Base-by-base conservation (phyloP, 2,329 filamentous ascomycete species). In the Cordyceps javanica region DNA sequence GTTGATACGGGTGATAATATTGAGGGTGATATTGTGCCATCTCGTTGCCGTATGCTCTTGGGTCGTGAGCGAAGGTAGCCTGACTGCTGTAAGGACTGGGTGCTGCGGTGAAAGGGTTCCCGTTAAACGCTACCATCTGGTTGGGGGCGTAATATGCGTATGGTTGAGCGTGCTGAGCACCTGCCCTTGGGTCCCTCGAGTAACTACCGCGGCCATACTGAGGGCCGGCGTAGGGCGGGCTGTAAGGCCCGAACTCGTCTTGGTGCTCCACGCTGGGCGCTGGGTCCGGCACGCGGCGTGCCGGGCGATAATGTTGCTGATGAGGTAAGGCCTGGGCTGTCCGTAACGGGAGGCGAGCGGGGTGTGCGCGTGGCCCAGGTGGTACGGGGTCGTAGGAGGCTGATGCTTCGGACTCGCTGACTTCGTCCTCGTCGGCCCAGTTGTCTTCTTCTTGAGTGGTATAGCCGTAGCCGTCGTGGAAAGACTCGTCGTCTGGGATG, bases 231-330 rank as follows among this genome's bases (percentile, higher is more conserved):
- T 66, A 67, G 19, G n/a, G 16, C 28, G 67, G 70, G 72, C 74
- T 78, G 76, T 72, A 75, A 64, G 66, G 70, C 61, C 74, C 71
- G 67, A 80, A 86, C n/a, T 89, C 84, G 25, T 89, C 84, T 21
- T 77, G 77, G 36, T 81, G 81, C 69, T 88, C 87, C 75, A 82
- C 77, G 69, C 80, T 88, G 75, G 83, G 82, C 57, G 82, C 76
- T 62, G 79, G 76, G 61, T 75, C 75, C 62, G 81, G 79, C 64
- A 63, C 62, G 55, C 62, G 64, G 45, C 65, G 67, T 64, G 71
- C 70, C 59, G 72, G 59, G 69, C 75, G 76, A 62, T 71, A 73
- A 66, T 66, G 74, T 62, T 67, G 75, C 61, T 68, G 63, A 36
- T 45, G 60, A 48, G 42, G 64, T 59, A 49, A 65, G 66, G n/a